These are phyloP conservation scores for Penicillium hesseltinei DNA, from an alignment of 2,329 filamentous ascomycete genomes.

Conservation along the genomic window DNA sequence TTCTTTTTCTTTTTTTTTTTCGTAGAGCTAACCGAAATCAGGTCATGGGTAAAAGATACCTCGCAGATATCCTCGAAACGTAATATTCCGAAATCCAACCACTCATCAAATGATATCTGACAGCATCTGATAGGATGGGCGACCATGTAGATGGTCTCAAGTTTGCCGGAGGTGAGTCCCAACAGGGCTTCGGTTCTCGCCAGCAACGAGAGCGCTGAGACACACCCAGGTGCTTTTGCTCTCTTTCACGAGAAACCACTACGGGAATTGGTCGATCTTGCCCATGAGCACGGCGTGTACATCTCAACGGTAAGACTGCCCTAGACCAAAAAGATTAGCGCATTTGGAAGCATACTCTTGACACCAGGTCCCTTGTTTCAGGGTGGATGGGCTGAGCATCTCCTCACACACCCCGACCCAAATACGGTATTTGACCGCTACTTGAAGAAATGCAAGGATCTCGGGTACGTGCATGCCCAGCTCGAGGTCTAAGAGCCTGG, in stretches of 20 bases:
- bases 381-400: constrained; percentile 56
- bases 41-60: constrained; percentile 53
- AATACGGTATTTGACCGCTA: constrained; percentile 51
- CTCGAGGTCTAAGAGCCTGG: not conserved
- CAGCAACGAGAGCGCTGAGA: not conserved
- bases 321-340: not conserved
- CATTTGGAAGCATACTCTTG: not conserved
- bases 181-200: not conserved
- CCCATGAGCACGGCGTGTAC: constrained; percentile 51
- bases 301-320: constrained; percentile 48
- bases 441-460: constrained; percentile 51
- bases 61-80: constrained; percentile 55
- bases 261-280: constrained; percentile 50
- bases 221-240: constrained; percentile 47
- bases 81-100: constrained; percentile 24
- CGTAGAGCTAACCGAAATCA: constrained; percentile 14
- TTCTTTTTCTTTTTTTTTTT: rapidly evolving
- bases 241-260: constrained; percentile 49
- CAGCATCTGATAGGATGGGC: constrained; percentile 45
- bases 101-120: not conserved
- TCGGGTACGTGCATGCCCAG: constrained; percentile 38
- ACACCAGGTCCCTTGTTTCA: constrained; percentile 15
- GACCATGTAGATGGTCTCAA: constrained; percentile 56
- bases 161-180: constrained; percentile 48
- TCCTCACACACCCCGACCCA: constrained; percentile 50